These are phyloP conservation scores for Bombardia bombarda DNA, from an alignment of 495 filamentous ascomycete genomes.

Conservation along the genomic window DNA sequence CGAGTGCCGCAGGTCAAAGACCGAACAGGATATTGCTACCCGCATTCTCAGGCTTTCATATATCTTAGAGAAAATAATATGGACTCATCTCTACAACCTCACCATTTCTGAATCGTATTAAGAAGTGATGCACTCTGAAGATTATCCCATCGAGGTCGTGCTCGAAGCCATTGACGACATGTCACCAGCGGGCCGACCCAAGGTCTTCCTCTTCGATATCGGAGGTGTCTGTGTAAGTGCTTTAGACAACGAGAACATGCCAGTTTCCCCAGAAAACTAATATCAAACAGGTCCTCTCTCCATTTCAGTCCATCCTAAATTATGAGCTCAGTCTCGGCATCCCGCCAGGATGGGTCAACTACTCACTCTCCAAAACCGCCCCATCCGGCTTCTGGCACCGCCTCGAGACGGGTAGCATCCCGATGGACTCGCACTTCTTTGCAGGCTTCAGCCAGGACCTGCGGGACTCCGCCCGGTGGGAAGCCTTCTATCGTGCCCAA, in stretches of 20 bases:
- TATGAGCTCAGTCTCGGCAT: conserved; percentile 72
- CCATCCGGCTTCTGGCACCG: conserved; percentile 85
- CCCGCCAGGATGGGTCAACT: conserved; percentile 83
- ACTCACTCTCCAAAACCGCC: conserved; percentile 67
- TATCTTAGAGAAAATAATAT: too few species aligned
- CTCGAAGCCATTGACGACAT: conserved; percentile 23
- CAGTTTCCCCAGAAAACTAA: conserved; percentile 12
- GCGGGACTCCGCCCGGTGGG: conserved; percentile 57
- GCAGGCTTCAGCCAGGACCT: conserved; percentile 68
- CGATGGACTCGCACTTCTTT: conserved; percentile 68
- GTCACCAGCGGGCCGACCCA: conserved; percentile 38
- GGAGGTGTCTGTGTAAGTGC: conserved; percentile 91
- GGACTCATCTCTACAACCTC: too few species aligned
- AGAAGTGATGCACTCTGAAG: conserved; percentile 11
- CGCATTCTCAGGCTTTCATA: too few species aligned
- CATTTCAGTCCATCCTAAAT: conserved; percentile 84
- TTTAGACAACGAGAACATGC: too few species aligned
- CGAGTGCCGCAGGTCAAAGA: too few species aligned
- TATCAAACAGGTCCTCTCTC: conserved; percentile 69
- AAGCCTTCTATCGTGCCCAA: conserved; percentile 31
- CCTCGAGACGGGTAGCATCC: conserved; percentile 68
- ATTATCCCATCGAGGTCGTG: conserved; percentile 15
- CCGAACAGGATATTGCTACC: too few species aligned
- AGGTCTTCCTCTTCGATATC: conserved; percentile 89
- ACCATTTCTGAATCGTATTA: too few species aligned